Base-by-base conservation (phyloP, 1,139 yeast genomes). In the Geotrichum aggregatum region DNA sequence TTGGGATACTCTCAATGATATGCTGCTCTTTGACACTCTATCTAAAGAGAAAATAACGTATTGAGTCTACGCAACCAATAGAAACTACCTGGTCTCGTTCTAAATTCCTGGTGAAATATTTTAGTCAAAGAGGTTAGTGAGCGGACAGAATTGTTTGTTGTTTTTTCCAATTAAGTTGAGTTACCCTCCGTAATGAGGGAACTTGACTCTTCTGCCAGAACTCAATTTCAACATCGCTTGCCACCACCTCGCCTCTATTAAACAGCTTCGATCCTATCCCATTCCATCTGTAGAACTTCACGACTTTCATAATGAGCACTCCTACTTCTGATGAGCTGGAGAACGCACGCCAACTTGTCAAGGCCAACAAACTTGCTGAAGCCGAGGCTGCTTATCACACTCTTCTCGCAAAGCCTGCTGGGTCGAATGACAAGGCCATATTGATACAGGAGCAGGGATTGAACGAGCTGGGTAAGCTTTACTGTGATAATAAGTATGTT, bases 381-480 rank as follows among this genome's bases (percentile, higher is more conserved):
- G 94, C 94, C 0, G 94, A 84, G 64, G 54, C 69, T 33, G 70
- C 77, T 42, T 85, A 82, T 65, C 66, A 70, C 47, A 70, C 74
- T 56, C 68, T 80, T 40, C 62, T 75, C 44, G 59, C 65, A 44
- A 58, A 69, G 66, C 57, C 67, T 54, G 65, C 72, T 35, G 64
- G 67, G 39, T 73, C 69, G 56, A 67, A 63, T 55, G 80, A 68
- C 55, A 67, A 63, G 59, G 61, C 62, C 49, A 66, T 69, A 40
- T 76, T 69, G 50, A 63, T 66, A 38, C 71, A 66, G 59, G 70
- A 70, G 56, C 59, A 66, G 46, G 70, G 71, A 43, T 60, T 69
- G 47, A 61, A 57, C 42, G 71, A 66, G 48, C 62, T 71, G 18
- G 74, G 73, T 11, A 57, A 56, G 22, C 57, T 71, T 21, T 71